Evolutionary conservation across 306 rosid species (phyloP).

Genomic region (Gastrolobium villosum): DNA sequence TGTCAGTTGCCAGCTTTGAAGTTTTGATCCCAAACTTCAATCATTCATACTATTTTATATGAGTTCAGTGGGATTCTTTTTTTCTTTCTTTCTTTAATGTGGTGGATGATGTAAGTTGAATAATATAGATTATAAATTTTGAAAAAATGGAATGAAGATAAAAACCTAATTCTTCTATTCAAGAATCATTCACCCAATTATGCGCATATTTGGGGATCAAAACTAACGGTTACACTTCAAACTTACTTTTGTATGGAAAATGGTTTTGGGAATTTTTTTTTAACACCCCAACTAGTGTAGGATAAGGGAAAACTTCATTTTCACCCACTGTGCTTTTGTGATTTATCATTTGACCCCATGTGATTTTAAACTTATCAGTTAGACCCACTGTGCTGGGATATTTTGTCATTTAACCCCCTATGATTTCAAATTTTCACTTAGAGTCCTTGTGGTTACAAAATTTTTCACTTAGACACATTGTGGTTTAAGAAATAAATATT

Average conservation of each 20-base stretch:
- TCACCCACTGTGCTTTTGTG: too few species aligned
- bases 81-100: neutral
- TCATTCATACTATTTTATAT: slow-evolving; percentile 52
- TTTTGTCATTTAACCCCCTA: too few species aligned
- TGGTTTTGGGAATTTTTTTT: neutral
- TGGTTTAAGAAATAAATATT: too few species aligned
- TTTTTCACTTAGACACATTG: too few species aligned
- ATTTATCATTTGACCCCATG: too few species aligned
- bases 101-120: slow-evolving; percentile 9
- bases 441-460: too few species aligned
- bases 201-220: neutral
- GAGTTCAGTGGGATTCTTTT: slow-evolving; percentile 22
- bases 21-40: slow-evolving; percentile 50
- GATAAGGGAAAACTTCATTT: too few species aligned
- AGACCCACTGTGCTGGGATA: too few species aligned
- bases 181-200: neutral
- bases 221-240: neutral
- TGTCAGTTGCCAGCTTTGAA: slow-evolving; percentile 49
- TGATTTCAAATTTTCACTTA: too few species aligned
- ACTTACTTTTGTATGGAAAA: neutral
- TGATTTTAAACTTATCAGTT: too few species aligned
- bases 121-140: neutral
- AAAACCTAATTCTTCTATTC: neutral
- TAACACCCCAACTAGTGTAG: too few species aligned
- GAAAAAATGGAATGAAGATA: neutral